Evolutionary conservation across 352 stramenopile species (phyloP).

Genomic region (Nannochloropsis limnetica): DNA sequence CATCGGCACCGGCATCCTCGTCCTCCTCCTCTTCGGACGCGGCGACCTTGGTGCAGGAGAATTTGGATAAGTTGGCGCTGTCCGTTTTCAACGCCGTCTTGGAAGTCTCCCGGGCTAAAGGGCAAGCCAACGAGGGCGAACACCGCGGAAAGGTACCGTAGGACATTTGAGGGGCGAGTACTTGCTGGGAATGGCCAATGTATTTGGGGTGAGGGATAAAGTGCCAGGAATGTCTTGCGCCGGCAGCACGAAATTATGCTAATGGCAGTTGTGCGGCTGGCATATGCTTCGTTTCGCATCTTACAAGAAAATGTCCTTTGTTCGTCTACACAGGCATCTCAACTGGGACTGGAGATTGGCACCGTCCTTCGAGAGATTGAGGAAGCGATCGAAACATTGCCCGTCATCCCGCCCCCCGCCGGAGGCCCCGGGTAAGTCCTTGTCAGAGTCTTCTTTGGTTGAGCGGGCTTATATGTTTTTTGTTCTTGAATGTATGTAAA

Average conservation of each 20-base stretch:
- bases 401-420: neutral
- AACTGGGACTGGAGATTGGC: neutral
- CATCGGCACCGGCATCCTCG: neutral
- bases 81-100: neutral
- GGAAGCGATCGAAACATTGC: slow-evolving; percentile 14
- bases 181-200: too few species aligned
- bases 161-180: neutral
- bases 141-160: neutral
- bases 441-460: too few species aligned
- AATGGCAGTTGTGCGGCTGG: neutral
- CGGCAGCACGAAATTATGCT: neutral
- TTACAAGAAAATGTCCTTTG: too few species aligned
- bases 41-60: slow-evolving; percentile 13
- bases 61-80: neutral
- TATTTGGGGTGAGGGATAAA: too few species aligned
- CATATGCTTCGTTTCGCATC: neutral
- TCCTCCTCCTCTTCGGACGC: neutral
- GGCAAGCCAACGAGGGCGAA: neutral
- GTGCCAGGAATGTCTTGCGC: neutral
- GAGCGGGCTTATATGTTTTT: neutral
- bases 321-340: neutral
- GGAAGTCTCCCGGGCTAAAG: neutral
- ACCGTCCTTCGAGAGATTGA: slow-evolving; percentile 1
- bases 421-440: neutral
- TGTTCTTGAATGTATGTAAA: neutral